Conservation (phyloP, 164 flowering plant genomes). For the Vitis rotundifolia region DNA sequence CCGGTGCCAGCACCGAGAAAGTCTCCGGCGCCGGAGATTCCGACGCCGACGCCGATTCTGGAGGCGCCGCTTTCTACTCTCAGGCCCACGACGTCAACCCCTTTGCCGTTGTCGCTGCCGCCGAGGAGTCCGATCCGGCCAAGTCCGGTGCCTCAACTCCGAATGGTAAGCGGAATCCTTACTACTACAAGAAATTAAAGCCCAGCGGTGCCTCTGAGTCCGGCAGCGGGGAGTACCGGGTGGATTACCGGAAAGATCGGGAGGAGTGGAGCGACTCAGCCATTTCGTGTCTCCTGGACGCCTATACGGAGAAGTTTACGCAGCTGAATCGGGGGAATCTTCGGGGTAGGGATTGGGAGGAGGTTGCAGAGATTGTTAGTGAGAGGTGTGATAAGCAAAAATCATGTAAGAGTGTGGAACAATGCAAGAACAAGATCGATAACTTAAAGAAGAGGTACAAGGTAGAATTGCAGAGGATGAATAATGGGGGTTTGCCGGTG, state of each 20-base stretch:
- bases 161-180: conserved; percentile 44
- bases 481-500: conserved; percentile 43
- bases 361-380: conserved; percentile 61
- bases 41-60: conserved; percentile 28
- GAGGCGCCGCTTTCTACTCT: conserved; percentile 36
- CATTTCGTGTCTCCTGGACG: conserved; percentile 61
- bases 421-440: conserved; percentile 95
- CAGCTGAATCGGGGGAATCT: conserved; percentile 68
- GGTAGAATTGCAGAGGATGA: conserved; percentile 80
- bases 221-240: conserved; percentile 27
- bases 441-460: conserved; percentile 95
- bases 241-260: conserved; percentile 59
- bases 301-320: conserved; percentile 57
- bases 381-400: conserved; percentile 60
- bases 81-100: conserved; percentile 30
- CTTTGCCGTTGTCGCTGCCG: conserved; percentile 32
- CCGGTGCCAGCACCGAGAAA: conserved; percentile 19
- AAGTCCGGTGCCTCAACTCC: conserved; percentile 19
- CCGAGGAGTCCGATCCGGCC: conserved; percentile 37
- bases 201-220: conserved; percentile 14
- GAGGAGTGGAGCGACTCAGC: conserved; percentile 82
- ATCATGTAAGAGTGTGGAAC: conserved; percentile 72
- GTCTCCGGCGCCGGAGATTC: conserved; percentile 21
- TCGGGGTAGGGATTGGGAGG: conserved; percentile 82
- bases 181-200: conserved; percentile 32